These are phyloP conservation scores for Aquilaria yunnanensis DNA, from an alignment of 345 rosid species.

Conservation along the genomic window DNA sequence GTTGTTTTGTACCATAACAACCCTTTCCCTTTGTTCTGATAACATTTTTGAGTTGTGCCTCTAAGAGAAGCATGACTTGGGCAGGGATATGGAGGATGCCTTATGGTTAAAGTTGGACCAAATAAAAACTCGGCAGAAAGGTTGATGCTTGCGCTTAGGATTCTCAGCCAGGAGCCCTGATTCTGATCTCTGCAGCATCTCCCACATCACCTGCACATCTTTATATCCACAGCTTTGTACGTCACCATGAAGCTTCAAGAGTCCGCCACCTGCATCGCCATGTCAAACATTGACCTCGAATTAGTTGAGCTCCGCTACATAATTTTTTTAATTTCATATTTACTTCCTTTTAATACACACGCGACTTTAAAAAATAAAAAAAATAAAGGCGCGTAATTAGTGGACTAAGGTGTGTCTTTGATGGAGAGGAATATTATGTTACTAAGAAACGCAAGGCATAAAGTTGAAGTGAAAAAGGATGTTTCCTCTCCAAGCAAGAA, in stretches of 20 bases:
- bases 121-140: conserved; percentile 47
- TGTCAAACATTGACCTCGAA: neutral
- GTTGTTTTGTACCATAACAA: conserved; percentile 28
- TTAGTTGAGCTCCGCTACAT: neutral
- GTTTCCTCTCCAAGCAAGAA: conserved; percentile 7
- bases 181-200: conserved; percentile 53
- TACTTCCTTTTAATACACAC: neutral
- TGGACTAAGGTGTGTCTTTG: neutral
- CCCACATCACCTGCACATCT: conserved; percentile 77
- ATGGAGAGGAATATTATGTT: neutral
- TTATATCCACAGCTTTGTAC: conserved; percentile 59
- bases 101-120: conserved; percentile 35
- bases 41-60: neutral
- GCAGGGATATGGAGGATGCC: conserved; percentile 29
- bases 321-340: neutral
- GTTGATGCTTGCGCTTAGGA: conserved; percentile 38
- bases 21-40: no score
- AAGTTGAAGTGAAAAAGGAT: conserved; percentile 16
- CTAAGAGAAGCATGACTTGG: conserved; percentile 25
- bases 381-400: neutral
- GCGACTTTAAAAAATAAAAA: neutral
- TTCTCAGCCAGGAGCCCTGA: conserved; percentile 21
- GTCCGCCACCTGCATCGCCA: conserved; percentile 35
- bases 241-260: conserved; percentile 58
- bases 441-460: conserved; percentile 6